Evolutionary conservation across 345 rosid species (phyloP), one percentile per base, ranked within the genome.

Genomic region (Microthlaspi erraticum): DNA sequence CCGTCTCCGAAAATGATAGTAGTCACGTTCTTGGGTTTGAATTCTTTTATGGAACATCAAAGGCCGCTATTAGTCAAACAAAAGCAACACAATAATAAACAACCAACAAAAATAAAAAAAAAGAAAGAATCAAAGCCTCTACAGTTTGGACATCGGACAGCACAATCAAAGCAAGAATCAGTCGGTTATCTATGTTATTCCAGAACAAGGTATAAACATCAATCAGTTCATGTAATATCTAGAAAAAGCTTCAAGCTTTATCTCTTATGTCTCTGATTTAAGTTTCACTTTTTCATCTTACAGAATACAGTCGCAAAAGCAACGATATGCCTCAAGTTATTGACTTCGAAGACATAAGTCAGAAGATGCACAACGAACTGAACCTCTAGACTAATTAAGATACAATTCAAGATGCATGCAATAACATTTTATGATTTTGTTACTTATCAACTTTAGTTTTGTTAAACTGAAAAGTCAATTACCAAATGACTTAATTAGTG

Each of bases 181-280:
- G n/a, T n/a, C n/a, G n/a, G n/a, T n/a, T n/a, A n/a, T n/a, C 76
- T 1, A 81, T 58, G 39, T 53, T 84, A 48, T 49, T 84, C 49
- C 77, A 78, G 44, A 86, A 88, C 71, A 83, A 88, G 99, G 99
- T 94, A 83, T 17, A 23, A 18, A 68, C n/a, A n/a, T n/a, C n/a
- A 46, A 66, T 20, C 3, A 49, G 14, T 5, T 34, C 55, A n/a
- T n/a, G n/a, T n/a, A 39, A 37, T n/a, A n/a, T n/a, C n/a, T n/a
- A n/a, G n/a, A n/a, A n/a, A n/a, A n/a, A n/a, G n/a, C n/a, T n/a
- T n/a, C n/a, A n/a, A n/a, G n/a, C 65, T 66, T 58, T 11, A 66
- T 32, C 17, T 31, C 49, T n/a, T 32, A 51, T 18, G 20, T 66
- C 46, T 48, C 46, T 97, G 99, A 54, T n/a, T n/a, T n/a, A n/a